Evolutionary conservation across 805 yeast species (phyloP).

Genomic region (Metschnikowia kunwiensis): DNA sequence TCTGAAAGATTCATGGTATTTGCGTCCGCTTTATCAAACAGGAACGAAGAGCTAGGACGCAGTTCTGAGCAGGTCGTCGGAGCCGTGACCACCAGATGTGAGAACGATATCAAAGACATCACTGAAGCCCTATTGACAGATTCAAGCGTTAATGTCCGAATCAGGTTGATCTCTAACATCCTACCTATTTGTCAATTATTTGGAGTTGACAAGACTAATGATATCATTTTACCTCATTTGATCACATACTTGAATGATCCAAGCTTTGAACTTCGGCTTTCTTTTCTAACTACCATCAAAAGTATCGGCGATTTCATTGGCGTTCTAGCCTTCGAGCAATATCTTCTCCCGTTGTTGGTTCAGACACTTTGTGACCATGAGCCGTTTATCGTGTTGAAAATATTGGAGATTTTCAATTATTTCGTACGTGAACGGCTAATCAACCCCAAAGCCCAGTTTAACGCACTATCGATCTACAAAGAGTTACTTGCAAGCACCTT

Average conservation of each 20-base stretch:
- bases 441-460: constrained; percentile 35
- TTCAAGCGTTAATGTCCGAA: constrained; percentile 58
- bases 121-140: constrained; percentile 70
- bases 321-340: constrained; percentile 76
- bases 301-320: constrained; percentile 81
- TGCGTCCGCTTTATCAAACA: constrained; percentile 20
- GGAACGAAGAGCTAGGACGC: constrained; percentile 3
- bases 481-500: constrained; percentile 37
- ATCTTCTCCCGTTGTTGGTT: constrained; percentile 75
- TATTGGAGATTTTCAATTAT: constrained; percentile 43
- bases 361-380: constrained; percentile 85
- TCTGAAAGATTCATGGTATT: constrained; percentile 48
- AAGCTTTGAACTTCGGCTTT: constrained; percentile 60
- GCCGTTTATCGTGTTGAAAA: constrained; percentile 72
- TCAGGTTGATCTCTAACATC: constrained; percentile 68
- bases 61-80: neutral
- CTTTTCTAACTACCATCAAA: constrained; percentile 68
- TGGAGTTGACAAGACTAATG: constrained; percentile 86
- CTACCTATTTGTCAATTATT: constrained; percentile 75
- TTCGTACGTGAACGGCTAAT: constrained; percentile 33
- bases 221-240: constrained; percentile 81
- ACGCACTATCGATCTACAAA: constrained; percentile 36
- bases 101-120: constrained; percentile 53
- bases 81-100: constrained; percentile 5
- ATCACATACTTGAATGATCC: constrained; percentile 88